Percentiles rank a stretch among this genome's conserved stretches.
Conservation (phyloP, 805 yeast species). For the Kluyveromyces dobzhanskii region DNA sequence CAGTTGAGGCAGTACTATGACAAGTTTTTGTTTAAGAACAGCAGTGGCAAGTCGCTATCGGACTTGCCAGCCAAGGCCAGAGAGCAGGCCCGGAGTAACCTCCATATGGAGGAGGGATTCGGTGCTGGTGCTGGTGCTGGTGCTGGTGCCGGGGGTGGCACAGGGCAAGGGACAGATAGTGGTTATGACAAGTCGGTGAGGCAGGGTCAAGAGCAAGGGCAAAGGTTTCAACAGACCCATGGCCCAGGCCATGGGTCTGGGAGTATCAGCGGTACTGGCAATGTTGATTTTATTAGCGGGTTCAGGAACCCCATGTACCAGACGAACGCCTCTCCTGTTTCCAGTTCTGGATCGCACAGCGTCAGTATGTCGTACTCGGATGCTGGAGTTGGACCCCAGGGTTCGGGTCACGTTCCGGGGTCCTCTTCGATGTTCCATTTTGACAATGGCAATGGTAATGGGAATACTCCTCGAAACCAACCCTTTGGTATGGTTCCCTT, state of each 20-base stretch:
- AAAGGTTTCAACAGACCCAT: neutral
- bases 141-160: neutral
- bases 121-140: neutral
- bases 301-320: constrained; percentile 10
- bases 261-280: constrained; percentile 2
- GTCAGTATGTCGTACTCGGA: neutral
- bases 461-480: neutral
- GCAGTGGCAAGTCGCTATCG: constrained; percentile 26
- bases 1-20: constrained; percentile 28
- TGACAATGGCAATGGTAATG: neutral
- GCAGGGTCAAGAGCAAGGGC: neutral
- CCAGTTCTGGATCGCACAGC: constrained; percentile 1
- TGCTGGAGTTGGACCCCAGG: neutral
- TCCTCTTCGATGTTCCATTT: constrained; percentile 4
- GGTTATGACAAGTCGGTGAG: no score
- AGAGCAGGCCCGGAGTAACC: constrained; percentile 3
- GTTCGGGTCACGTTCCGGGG: neutral
- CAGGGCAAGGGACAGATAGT: neutral
- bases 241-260: no score
- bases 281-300: constrained; percentile 23
- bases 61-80: constrained; percentile 22
- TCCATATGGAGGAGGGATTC: neutral
- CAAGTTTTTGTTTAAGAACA: constrained; percentile 25
- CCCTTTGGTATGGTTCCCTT: constrained; percentile 5
- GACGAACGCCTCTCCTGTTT: neutral